Percentiles rank a stretch among this genome's conserved stretches.
These are phyloP conservation scores for Wickerhamiella slavikovae DNA, from an alignment of 805 yeast species.

Conservation along the genomic window DNA sequence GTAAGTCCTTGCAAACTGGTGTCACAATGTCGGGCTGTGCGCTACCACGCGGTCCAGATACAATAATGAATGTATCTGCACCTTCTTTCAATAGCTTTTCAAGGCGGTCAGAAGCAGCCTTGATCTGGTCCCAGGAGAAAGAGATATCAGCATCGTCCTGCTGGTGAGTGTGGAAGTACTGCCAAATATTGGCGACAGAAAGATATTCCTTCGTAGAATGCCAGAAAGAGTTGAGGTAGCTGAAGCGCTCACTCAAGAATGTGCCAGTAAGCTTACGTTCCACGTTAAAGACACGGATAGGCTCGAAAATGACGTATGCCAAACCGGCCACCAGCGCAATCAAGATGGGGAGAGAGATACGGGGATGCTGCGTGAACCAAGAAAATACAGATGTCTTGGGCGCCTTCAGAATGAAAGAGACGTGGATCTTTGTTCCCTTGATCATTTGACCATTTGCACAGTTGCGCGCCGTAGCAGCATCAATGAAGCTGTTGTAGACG, in stretches of 20 bases:
- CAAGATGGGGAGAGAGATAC: conserved; percentile 61
- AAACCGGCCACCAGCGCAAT: conserved; percentile 61
- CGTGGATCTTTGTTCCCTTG: conserved; percentile 36
- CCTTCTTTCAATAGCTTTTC: conserved; percentile 71
- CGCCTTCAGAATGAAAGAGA: conserved; percentile 45
- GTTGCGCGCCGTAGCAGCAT: conserved; percentile 73
- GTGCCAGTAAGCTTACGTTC: conserved; percentile 35
- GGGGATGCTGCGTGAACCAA: conserved; percentile 52
- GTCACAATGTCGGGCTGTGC: conserved; percentile 46
- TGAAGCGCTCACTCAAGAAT: not conserved
- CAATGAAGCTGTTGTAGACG: conserved; percentile 32
- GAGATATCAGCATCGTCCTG: not conserved
- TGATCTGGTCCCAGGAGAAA: not conserved
- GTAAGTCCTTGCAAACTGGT: conserved; percentile 48
- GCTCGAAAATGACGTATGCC: conserved; percentile 80
- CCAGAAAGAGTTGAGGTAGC: not conserved
- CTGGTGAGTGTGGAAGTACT: not conserved
- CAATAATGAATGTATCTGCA: conserved; percentile 71
- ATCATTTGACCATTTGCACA: conserved; percentile 67
- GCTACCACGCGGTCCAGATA: conserved; percentile 89
- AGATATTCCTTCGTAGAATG: no score
- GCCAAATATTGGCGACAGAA: not conserved
- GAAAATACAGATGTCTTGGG: conserved; percentile 26
- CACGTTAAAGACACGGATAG: conserved; percentile 67
- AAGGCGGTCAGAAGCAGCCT: conserved; percentile 35